Evolutionary conservation across 108 stramenopile species (phyloP).

Genomic region (Discostella stelligeroides): DNA sequence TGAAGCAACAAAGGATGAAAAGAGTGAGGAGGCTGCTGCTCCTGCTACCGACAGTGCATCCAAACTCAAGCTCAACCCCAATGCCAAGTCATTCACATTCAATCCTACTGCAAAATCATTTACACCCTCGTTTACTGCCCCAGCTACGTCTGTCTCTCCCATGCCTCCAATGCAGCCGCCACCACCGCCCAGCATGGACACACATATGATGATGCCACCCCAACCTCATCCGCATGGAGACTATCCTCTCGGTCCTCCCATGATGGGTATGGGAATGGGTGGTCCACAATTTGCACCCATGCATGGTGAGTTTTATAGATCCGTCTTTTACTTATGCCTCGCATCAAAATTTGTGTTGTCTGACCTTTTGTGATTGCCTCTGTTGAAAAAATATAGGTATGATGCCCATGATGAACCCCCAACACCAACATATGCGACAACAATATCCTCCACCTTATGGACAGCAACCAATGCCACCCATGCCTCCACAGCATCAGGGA

Average conservation of each 20-base stretch:
- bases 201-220: constrained; percentile 51
- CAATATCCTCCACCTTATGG: constrained; percentile 53
- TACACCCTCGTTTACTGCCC: constrained; percentile 56
- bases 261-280: constrained; percentile 27
- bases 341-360: neutral
- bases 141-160: constrained; percentile 34
- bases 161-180: constrained; percentile 27
- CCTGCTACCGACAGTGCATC: constrained; percentile 20
- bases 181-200: constrained; percentile 14
- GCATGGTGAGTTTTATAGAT: constrained; percentile 29
- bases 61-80: constrained; percentile 79
- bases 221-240: constrained; percentile 32
- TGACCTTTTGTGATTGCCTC: constrained; percentile 4
- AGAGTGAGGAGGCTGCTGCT: constrained; percentile 41
- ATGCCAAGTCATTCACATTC: constrained; percentile 80
- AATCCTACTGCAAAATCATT: constrained; percentile 82
- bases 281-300: constrained; percentile 34
- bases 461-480: constrained; percentile 41
- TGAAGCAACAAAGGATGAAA: constrained; percentile 10
- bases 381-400: constrained; percentile 53
- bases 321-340: neutral
- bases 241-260: constrained; percentile 47
- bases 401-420: constrained; percentile 77
- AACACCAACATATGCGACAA: constrained; percentile 55
- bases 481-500: constrained; percentile 19